Base-by-base conservation (phyloP, 352 stramenopile genomes). In the Blastocystis sp. region DNA sequence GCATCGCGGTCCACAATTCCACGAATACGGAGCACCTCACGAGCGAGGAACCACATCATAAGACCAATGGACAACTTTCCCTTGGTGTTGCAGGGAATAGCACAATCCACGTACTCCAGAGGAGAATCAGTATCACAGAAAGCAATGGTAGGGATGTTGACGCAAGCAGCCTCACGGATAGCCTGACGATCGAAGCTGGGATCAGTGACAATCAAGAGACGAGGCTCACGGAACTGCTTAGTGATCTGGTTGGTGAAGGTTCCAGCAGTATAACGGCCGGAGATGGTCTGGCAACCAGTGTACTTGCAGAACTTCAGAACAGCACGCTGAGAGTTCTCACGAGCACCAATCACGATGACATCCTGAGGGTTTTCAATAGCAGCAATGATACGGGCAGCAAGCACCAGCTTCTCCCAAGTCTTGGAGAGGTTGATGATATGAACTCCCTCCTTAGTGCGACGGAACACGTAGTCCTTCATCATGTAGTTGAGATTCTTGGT, bases 181-280 rank as follows among this genome's bases (percentile, higher is more conserved):
- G 96, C 86, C 92, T 97, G 94, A 54, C 94, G 93, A 92, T 99
- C 97, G 32, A 96, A 98, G 88, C 96, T 93, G 52, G 97, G 96
- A 93, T 99, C 97, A 78, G 97, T 99, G 89, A 99, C 96, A 91
- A 99, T 97, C 65, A 99, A 90, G 87, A 99, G 92, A 89, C 96
- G 96, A 85, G 97, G 97, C 92, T 99, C 97, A 88, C 94, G 93
- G 94, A 99, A 99, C 91, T 99, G 96, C 93, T 98, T 98, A 88
- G 96, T 99, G 93, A 99, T 99, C 92, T 99, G 96, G 93, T 99
- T 99, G 49, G 97, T 99, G 92, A 99, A 99, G 85, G 96, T 99
- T 92, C 97, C 97, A 61, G 97, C 96, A 46, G 97, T 99, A 94
- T 98, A 99, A 89, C 96, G 95, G 90, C 95, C 96, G 78, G 95